These are phyloP conservation scores for Leccinum huronense DNA, from an alignment of 1,284 basidiomycete genomes.

Conservation along the genomic window DNA sequence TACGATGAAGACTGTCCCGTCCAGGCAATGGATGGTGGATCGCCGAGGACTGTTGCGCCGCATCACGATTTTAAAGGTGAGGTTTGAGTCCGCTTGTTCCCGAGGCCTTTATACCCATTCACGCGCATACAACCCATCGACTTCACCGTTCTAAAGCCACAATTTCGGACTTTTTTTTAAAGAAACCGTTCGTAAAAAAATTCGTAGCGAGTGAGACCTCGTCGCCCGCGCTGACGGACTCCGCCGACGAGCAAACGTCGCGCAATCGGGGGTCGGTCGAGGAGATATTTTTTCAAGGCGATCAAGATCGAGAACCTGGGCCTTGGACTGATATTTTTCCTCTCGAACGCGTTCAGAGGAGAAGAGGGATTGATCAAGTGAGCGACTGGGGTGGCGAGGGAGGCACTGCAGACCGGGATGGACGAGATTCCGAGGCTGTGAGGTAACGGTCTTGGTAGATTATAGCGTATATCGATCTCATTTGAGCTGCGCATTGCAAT, in stretches of 20 bases:
- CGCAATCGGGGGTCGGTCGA: constrained; percentile 64
- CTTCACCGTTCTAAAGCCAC: constrained; percentile 69
- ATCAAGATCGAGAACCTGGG: constrained; percentile 58
- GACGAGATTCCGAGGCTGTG: constrained; percentile 50
- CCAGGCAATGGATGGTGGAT: constrained; percentile 80
- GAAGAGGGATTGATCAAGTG: constrained; percentile 55
- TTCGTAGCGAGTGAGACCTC: constrained; percentile 72
- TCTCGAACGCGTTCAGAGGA: constrained; percentile 50
- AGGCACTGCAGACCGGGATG: constrained; percentile 62
- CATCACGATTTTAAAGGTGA: constrained; percentile 80
- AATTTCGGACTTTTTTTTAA: constrained; percentile 64
- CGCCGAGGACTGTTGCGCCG: constrained; percentile 66
- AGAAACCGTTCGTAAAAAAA: constrained; percentile 62
- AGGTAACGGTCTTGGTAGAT: not conserved
- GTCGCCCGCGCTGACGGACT: constrained; percentile 54
- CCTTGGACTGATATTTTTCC: constrained; percentile 68
- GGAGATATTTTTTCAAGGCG: constrained; percentile 68
- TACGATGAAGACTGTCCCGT: constrained; percentile 56
- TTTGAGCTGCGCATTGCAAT: not conserved
- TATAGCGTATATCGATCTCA: not conserved
- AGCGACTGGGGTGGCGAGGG: constrained; percentile 63
- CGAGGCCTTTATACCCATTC: not conserved
- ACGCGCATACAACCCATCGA: constrained; percentile 68
- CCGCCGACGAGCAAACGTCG: constrained; percentile 39
- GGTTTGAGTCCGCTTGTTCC: constrained; percentile 6